A percentile compares a stretch with the other conserved stretches of the same genome.
Conservation (phyloP, 495 filamentous ascomycete species). For the Massariosphaeria phaeospora region DNA sequence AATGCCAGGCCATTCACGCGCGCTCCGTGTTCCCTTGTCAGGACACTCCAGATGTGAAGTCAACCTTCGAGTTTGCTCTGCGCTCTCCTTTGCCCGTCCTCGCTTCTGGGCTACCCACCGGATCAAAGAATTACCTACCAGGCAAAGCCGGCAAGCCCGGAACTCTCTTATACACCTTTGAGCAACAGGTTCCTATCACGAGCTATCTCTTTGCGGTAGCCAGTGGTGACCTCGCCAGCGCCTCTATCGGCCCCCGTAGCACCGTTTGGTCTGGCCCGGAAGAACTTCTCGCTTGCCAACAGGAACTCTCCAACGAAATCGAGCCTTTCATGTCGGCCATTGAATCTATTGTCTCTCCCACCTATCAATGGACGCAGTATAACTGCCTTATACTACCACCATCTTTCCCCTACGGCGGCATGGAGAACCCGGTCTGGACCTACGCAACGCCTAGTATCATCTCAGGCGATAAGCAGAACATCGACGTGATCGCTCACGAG, state of each 20-base stretch:
- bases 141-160: constrained; percentile 47
- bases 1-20: constrained; percentile 94
- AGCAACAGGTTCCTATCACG: constrained; percentile 86
- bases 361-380: constrained; percentile 90
- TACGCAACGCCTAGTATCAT: constrained; percentile 92
- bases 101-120: constrained; percentile 73
- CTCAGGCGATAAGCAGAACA: constrained; percentile 83
- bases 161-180: constrained; percentile 69
- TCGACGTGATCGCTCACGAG: constrained; percentile 96
- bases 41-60: constrained; percentile 94
- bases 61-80: constrained; percentile 81
- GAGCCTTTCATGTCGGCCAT: constrained; percentile 86
- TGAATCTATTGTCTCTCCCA: constrained; percentile 73
- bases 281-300: constrained; percentile 74
- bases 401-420: constrained; percentile 83
- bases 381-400: constrained; percentile 88
- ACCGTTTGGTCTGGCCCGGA: constrained; percentile 81
- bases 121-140: constrained; percentile 44
- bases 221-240: constrained; percentile 78
- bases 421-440: constrained; percentile 94
- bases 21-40: constrained; percentile 93
- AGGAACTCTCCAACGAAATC: constrained; percentile 83
- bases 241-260: constrained; percentile 78
- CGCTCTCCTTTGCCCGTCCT: constrained; percentile 80
- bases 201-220: constrained; percentile 91